Conservation (phyloP, 148 eudicot genomes). For the Pouteria glomerata region DNA sequence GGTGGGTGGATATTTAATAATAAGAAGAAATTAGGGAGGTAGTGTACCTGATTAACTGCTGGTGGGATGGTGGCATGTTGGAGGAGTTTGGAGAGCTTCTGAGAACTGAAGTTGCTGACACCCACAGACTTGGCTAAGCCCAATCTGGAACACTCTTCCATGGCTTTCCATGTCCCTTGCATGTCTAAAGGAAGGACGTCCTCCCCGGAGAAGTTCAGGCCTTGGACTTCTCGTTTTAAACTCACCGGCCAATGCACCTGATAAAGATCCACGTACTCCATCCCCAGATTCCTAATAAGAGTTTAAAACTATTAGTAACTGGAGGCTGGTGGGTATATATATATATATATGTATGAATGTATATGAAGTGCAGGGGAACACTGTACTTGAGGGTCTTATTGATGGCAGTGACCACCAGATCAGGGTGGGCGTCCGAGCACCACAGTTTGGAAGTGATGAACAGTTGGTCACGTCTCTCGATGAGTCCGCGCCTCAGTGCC, state of each 20-base stretch:
- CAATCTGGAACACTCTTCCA: slow-evolving; percentile 30
- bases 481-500: slow-evolving; percentile 9
- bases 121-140: slow-evolving; percentile 29
- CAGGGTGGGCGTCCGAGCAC: background rate
- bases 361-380: no score
- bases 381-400: background rate
- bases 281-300: slow-evolving; percentile 22
- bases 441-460: slow-evolving; percentile 16
- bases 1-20: no score
- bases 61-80: slow-evolving; percentile 23
- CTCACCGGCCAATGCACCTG: slow-evolving; percentile 28
- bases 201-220: background rate
- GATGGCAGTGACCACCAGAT: slow-evolving; percentile 13
- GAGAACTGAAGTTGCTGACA: slow-evolving; percentile 27
- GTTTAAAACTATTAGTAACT: no score
- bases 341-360: no score
- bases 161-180: slow-evolving; percentile 23
- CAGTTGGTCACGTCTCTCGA: slow-evolving; percentile 10
- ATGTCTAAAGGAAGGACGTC: slow-evolving; percentile 26
- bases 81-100: slow-evolving; percentile 21
- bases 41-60: slow-evolving; percentile 29
- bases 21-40: no score
- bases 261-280: slow-evolving; percentile 28
- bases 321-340: background rate
- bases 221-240: slow-evolving; percentile 4